Evolutionary conservation across 2,329 filamentous ascomycete species (phyloP).

Genomic region (Calonectria hawksworthii): DNA sequence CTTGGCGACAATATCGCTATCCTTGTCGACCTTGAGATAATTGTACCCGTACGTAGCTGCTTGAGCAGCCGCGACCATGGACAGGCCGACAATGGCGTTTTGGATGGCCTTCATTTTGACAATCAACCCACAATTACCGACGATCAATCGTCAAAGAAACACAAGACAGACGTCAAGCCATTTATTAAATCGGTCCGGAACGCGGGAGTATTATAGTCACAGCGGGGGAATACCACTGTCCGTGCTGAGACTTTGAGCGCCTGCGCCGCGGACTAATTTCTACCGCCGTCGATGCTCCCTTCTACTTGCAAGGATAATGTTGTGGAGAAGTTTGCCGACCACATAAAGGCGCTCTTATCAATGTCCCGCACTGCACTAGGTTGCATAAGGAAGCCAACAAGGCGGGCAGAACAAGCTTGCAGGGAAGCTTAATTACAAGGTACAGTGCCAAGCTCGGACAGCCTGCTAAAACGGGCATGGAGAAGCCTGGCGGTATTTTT

Average conservation of each 20-base stretch:
- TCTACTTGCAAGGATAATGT: background rate
- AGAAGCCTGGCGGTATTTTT: background rate
- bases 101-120: background rate
- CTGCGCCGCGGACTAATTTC: background rate
- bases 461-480: background rate
- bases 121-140: no score
- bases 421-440: background rate
- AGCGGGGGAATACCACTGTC: background rate
- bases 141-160: background rate
- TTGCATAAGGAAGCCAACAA: constrained; percentile 9
- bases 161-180: background rate
- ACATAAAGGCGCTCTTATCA: background rate
- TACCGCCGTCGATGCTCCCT: background rate
- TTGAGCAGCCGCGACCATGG: background rate
- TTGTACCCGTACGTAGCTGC: constrained; percentile 16
- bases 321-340: background rate
- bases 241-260: background rate
- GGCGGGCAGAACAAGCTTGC: background rate
- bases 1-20: constrained; percentile 16
- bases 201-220: background rate
- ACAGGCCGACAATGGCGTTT: constrained; percentile 1
- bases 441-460: constrained; percentile 5
- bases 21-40: background rate
- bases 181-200: background rate
- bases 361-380: background rate